These are phyloP conservation scores for Fraxinus paxiana DNA, from an alignment of 305 asterid genomes.

Conservation along the genomic window DNA sequence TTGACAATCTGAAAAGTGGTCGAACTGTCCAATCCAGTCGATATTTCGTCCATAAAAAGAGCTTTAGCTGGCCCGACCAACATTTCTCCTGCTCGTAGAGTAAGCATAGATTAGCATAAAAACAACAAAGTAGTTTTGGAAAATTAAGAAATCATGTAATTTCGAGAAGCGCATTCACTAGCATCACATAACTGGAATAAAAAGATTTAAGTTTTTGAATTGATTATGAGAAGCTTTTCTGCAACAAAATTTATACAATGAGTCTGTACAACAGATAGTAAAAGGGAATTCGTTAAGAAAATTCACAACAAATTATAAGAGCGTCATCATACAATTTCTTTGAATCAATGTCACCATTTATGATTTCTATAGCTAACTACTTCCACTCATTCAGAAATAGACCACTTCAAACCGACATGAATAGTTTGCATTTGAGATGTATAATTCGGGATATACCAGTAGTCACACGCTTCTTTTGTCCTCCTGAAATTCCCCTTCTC, in stretches of 20 bases:
- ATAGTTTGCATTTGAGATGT: background rate
- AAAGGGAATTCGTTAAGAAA: background rate
- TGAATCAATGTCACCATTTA: background rate
- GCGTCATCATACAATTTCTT: background rate
- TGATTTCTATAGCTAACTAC: background rate
- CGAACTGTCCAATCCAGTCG: constrained; percentile 59
- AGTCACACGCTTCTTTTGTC: constrained; percentile 51
- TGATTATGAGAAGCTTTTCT: background rate
- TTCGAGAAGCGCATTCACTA: background rate
- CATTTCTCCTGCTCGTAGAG: constrained; percentile 44
- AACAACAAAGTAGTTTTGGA: background rate
- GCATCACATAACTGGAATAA: background rate
- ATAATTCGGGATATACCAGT: constrained; percentile 28
- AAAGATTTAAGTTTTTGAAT: background rate
- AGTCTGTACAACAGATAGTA: background rate
- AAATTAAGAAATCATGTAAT: background rate
- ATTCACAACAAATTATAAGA: background rate
- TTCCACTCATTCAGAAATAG: background rate
- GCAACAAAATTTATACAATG: background rate
- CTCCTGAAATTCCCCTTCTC: constrained; percentile 57
- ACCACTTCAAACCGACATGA: background rate
- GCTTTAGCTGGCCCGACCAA: constrained; percentile 51
- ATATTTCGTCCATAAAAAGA: constrained; percentile 54
- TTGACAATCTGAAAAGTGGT: constrained; percentile 53
- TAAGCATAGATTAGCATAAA: background rate